Percentiles rank a stretch among this genome's conserved stretches.
These are phyloP conservation scores for Hymenoscyphus repandus DNA, from an alignment of 2,329 filamentous ascomycete species.

Conservation along the genomic window DNA sequence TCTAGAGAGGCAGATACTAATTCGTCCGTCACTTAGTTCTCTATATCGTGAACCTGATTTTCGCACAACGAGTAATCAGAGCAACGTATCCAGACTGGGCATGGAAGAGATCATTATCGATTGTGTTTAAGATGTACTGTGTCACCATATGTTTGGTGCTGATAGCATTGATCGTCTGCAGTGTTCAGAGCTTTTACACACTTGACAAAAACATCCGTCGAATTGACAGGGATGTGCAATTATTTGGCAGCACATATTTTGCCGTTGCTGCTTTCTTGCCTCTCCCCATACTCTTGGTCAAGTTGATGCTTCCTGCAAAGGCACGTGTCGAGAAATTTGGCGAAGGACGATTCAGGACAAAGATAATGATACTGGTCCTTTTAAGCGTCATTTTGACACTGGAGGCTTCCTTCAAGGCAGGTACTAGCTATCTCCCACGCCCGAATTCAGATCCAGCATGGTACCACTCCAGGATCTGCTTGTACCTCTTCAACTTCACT, in stretches of 20 bases:
- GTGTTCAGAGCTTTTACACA: slow-evolving; percentile 64
- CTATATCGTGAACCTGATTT: slow-evolving; percentile 73
- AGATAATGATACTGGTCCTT: slow-evolving; percentile 58
- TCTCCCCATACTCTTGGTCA: slow-evolving; percentile 47
- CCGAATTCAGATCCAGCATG: slow-evolving; percentile 53
- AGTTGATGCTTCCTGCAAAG: slow-evolving; percentile 41
- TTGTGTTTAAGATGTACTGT: slow-evolving; percentile 54
- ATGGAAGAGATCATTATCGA: slow-evolving; percentile 53
- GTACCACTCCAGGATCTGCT: slow-evolving; percentile 66
- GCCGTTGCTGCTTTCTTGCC: slow-evolving; percentile 63
- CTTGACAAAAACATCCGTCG: slow-evolving; percentile 43
- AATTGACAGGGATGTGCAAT: slow-evolving; percentile 58
- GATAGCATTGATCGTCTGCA: slow-evolving; percentile 59
- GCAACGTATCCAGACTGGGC: slow-evolving; percentile 66
- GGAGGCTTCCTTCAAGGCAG: slow-evolving; percentile 65
- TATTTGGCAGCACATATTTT: slow-evolving; percentile 57
- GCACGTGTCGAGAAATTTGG: slow-evolving; percentile 56
- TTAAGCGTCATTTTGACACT: slow-evolving; percentile 57
- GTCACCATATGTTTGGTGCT: slow-evolving; percentile 53
- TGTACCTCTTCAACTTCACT: slow-evolving; percentile 75
- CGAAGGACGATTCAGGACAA: slow-evolving; percentile 58
- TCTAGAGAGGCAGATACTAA: too few species aligned
- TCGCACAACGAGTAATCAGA: slow-evolving; percentile 69
- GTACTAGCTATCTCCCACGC: slow-evolving; percentile 38
- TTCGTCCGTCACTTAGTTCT: too few species aligned